phyloP scores from a whole-genome alignment of 306 rosid genomes.

The Astragalus membranaceus region DNA sequence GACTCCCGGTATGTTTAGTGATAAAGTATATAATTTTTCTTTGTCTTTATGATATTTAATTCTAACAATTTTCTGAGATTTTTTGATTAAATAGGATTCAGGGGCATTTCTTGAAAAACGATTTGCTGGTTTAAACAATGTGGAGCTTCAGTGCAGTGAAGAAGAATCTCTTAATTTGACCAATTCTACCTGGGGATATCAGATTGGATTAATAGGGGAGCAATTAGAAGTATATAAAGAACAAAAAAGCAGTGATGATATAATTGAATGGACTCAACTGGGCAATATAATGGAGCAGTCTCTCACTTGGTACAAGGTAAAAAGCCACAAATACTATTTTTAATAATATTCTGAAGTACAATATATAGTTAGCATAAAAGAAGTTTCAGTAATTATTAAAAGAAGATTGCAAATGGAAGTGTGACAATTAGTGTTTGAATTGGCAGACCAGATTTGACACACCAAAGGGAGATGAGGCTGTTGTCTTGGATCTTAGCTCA shows the following conservation, averaged over 20 bases:
- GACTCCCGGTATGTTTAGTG: slow-evolving; percentile 43
- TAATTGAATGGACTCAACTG: slow-evolving; percentile 37
- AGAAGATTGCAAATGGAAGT: neutral
- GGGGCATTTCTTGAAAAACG: slow-evolving; percentile 70
- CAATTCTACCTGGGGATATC: slow-evolving; percentile 58
- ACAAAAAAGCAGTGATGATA: slow-evolving; percentile 18
- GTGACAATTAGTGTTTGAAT: neutral
- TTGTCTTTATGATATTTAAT: neutral
- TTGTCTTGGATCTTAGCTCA: slow-evolving; percentile 45
- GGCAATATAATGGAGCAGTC: slow-evolving; percentile 23
- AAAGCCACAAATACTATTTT: neutral
- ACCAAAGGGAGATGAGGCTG: slow-evolving; percentile 46
- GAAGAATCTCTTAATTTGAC: slow-evolving; percentile 37
- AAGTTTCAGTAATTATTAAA: neutral
- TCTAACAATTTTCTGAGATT: neutral
- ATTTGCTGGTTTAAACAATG: slow-evolving; percentile 45
- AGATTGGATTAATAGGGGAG: slow-evolving; percentile 63
- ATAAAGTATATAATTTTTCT: neutral
- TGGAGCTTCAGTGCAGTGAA: slow-evolving; percentile 42
- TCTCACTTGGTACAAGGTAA: slow-evolving; percentile 70
- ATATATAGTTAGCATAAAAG: neutral
- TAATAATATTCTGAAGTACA: neutral
- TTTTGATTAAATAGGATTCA: slow-evolving; percentile 47
- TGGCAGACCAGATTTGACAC: slow-evolving; percentile 43
- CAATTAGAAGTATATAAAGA: slow-evolving; percentile 36